Evolutionary conservation across 495 filamentous ascomycete species (phyloP).

Genomic region (Elaphomyces granulatus): DNA sequence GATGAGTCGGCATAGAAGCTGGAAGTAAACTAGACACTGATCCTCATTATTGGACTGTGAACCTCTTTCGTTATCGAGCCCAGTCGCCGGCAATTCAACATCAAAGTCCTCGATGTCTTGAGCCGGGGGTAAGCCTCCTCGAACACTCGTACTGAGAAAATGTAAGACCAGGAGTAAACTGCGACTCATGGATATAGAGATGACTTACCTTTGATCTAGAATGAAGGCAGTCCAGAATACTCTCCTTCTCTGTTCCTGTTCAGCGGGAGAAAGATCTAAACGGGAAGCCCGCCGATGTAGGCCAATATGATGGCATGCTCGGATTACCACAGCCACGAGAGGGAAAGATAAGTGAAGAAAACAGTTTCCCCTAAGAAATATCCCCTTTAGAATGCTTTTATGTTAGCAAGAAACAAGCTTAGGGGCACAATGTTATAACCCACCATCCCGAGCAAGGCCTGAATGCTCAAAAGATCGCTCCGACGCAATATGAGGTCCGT

Average conservation of each 20-base stretch:
- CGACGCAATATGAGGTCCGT: slow-evolving; percentile 85
- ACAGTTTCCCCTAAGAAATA: slow-evolving; percentile 89
- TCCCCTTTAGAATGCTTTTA: slow-evolving; percentile 37
- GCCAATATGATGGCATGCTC: slow-evolving; percentile 84
- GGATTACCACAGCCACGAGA: slow-evolving; percentile 79
- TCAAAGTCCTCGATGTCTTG: slow-evolving; percentile 97
- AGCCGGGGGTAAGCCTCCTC: slow-evolving; percentile 72
- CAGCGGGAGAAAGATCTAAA: slow-evolving; percentile 66
- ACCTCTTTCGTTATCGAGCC: slow-evolving; percentile 62
- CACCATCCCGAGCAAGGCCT: slow-evolving; percentile 86
- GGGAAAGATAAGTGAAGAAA: slow-evolving; percentile 85
- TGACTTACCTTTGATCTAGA: slow-evolving; percentile 66
- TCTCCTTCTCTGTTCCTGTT: slow-evolving; percentile 84
- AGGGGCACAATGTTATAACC: background rate
- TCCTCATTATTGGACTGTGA: slow-evolving; percentile 53
- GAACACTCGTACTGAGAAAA: slow-evolving; percentile 52
- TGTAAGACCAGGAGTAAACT: background rate
- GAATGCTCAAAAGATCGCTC: slow-evolving; percentile 84
- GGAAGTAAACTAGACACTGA: slow-evolving; percentile 68
- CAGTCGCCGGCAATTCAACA: slow-evolving; percentile 63
- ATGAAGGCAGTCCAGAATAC: slow-evolving; percentile 98
- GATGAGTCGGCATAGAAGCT: slow-evolving; percentile 73
- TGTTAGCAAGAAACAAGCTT: slow-evolving; percentile 1
- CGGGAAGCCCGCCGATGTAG: slow-evolving; percentile 77
- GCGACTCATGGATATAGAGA: background rate